Conservation (phyloP, 2,329 filamentous ascomycete genomes). For the Fusarium chaquense region DNA sequence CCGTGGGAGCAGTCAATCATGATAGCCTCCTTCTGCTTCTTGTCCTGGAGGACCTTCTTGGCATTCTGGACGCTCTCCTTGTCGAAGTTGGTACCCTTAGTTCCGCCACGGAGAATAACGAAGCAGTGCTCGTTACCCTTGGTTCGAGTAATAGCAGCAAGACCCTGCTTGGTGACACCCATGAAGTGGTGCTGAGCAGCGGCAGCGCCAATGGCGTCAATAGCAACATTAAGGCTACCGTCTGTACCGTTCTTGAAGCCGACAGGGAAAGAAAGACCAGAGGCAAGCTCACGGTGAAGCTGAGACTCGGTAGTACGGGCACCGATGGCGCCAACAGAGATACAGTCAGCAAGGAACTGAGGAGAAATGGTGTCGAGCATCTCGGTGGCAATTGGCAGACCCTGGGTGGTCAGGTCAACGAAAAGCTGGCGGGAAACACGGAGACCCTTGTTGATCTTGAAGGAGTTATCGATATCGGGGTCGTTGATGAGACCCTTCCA, state of each 20-base stretch:
- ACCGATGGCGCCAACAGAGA: constrained; percentile 95
- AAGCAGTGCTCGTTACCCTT: constrained; percentile 97
- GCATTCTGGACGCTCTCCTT: constrained; percentile 82
- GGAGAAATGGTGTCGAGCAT: constrained; percentile 99
- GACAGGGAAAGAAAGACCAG: constrained; percentile 94
- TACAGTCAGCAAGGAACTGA: constrained; percentile 95
- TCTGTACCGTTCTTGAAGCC: constrained; percentile 99
- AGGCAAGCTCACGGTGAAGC: constrained; percentile 94
- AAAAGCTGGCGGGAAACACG: constrained; percentile 94
- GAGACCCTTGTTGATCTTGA: constrained; percentile 99
- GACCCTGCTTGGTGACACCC: constrained; percentile 96
- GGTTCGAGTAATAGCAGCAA: constrained; percentile 94
- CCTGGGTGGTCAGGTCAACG: constrained; percentile 84
- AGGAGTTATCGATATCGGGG: constrained; percentile 96
- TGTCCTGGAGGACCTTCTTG: constrained; percentile 82
- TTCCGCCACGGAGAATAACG: constrained; percentile 93
- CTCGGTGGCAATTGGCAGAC: constrained; percentile 96
- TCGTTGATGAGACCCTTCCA: constrained; percentile 99
- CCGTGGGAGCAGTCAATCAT: constrained; percentile 99
- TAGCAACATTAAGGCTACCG: constrained; percentile 88
- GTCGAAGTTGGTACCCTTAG: constrained; percentile 93
- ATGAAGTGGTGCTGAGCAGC: constrained; percentile 95
- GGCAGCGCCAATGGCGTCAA: constrained; percentile 93
- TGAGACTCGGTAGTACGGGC: constrained; percentile 97
- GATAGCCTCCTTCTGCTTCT: constrained; percentile 87